phyloP scores from a whole-genome alignment of 2,329 filamentous ascomycete species.

The Sporothrix brunneoviolacea region DNA sequence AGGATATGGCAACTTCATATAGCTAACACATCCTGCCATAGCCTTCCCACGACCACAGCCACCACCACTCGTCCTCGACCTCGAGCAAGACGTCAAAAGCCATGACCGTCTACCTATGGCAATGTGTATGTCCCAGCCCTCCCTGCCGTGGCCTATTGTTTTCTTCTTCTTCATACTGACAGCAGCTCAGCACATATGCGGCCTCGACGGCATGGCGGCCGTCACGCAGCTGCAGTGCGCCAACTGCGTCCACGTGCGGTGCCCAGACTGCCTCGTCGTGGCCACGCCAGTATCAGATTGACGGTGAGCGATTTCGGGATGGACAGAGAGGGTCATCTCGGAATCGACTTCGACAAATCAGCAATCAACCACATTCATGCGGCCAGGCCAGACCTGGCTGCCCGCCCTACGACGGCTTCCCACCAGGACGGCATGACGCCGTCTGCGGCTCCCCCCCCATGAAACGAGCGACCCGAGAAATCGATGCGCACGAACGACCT shows the following conservation, averaged over 20 bases:
- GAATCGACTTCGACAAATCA: too few relatives aligned
- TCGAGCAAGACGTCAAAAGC: not conserved
- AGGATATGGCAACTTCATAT: too few relatives aligned
- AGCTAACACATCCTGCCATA: too few relatives aligned
- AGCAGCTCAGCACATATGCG: conserved; percentile 14
- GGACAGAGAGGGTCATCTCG: too few relatives aligned
- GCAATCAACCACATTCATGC: too few relatives aligned
- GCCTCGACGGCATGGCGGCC: conserved; percentile 14
- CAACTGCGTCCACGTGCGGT: conserved; percentile 18
- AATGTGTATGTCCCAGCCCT: conserved; percentile 8
- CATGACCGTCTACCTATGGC: conserved; percentile 9
- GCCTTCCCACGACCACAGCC: conserved; percentile 4
- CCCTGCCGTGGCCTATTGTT: not conserved
- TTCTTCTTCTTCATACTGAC: not conserved
- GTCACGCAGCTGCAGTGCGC: conserved; percentile 14
- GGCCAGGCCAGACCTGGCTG: too few relatives aligned
- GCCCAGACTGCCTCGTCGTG: conserved; percentile 14
- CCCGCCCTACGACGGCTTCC: too few relatives aligned
- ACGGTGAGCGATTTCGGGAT: not conserved
- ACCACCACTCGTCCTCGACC: not conserved
- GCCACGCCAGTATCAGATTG: conserved; percentile 1
- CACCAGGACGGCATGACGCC: too few relatives aligned
- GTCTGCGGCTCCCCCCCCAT: too few relatives aligned
- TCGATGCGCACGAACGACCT: too few relatives aligned
- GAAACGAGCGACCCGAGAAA: too few relatives aligned